phyloP scores from a whole-genome alignment of 805 yeast genomes.

The Candida anglica region DNA sequence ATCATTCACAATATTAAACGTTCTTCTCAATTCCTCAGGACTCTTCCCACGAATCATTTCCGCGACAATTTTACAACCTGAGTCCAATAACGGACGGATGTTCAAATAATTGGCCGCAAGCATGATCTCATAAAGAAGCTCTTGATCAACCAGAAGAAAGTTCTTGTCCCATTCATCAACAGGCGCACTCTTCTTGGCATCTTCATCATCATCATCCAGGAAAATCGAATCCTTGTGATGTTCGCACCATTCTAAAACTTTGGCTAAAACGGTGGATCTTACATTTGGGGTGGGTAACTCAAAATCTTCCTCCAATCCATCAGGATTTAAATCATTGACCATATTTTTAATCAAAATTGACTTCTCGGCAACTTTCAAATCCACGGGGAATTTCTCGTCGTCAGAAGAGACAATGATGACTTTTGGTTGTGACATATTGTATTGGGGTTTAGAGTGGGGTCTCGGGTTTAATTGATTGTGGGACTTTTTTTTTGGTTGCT shows the following conservation, averaged over 20 bases:
- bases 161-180: conserved; percentile 95
- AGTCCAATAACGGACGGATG: conserved; percentile 68
- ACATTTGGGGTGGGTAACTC: conserved; percentile 91
- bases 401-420: conserved; percentile 72
- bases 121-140: conserved; percentile 77
- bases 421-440: conserved; percentile 23
- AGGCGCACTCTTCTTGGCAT: conserved; percentile 82
- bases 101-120: conserved; percentile 78
- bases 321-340: conserved; percentile 65
- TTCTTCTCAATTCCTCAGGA: conserved; percentile 76
- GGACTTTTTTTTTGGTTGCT: too few relatives aligned
- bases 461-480: too few relatives aligned
- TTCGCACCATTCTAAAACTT: conserved; percentile 95
- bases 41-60: conserved; percentile 80
- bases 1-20: conserved; percentile 77
- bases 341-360: conserved; percentile 82
- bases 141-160: conserved; percentile 90
- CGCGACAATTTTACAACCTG: conserved; percentile 79
- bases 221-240: conserved; percentile 80
- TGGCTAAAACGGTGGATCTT: conserved; percentile 77
- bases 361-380: conserved; percentile 79
- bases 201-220: conserved; percentile 79
- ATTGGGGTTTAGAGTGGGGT: too few relatives aligned
- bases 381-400: conserved; percentile 75
- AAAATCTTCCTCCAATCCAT: conserved; percentile 63